phyloP scores from a whole-genome alignment of 2,329 filamentous ascomycete species.

The Talaromyces sp. region DNA sequence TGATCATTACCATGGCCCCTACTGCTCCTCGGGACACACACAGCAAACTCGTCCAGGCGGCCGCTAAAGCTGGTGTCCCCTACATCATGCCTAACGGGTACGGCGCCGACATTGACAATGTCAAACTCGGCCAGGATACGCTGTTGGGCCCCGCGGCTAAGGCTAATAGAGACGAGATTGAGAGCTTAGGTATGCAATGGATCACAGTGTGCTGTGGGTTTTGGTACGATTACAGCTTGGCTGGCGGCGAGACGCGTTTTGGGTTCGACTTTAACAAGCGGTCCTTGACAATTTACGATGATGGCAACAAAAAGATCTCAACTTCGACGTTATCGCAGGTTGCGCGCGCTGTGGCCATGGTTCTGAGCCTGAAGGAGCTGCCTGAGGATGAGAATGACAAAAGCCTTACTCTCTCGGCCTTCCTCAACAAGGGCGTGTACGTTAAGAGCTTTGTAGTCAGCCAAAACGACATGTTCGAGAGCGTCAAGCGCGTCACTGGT shows the following conservation, averaged over 20 bases:
- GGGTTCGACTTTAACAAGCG: constrained; percentile 53
- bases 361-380: constrained; percentile 49
- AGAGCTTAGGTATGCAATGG: constrained; percentile 45
- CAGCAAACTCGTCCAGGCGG: constrained; percentile 52
- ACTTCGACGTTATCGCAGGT: constrained; percentile 60
- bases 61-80: constrained; percentile 54
- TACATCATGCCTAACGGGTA: constrained; percentile 57
- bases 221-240: constrained; percentile 57
- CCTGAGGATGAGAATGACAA: constrained; percentile 42
- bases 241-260: constrained; percentile 35
- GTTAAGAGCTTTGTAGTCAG: constrained; percentile 58
- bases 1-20: constrained; percentile 56
- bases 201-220: constrained; percentile 49
- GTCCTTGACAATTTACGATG: constrained; percentile 51
- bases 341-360: constrained; percentile 52
- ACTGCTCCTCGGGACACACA: constrained; percentile 49
- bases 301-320: constrained; percentile 58
- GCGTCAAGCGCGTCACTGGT: constrained; percentile 57
- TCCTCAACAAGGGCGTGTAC: constrained; percentile 52
- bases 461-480: constrained; percentile 65
- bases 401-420: constrained; percentile 43
- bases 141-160: constrained; percentile 35
- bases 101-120: constrained; percentile 33
- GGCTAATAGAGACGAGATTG: constrained; percentile 28
- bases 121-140: constrained; percentile 34